Evolutionary conservation across 2,329 filamentous ascomycete species (phyloP), one percentile per base, ranked within the genome.

Genomic region (Colletotrichum paranaense): DNA sequence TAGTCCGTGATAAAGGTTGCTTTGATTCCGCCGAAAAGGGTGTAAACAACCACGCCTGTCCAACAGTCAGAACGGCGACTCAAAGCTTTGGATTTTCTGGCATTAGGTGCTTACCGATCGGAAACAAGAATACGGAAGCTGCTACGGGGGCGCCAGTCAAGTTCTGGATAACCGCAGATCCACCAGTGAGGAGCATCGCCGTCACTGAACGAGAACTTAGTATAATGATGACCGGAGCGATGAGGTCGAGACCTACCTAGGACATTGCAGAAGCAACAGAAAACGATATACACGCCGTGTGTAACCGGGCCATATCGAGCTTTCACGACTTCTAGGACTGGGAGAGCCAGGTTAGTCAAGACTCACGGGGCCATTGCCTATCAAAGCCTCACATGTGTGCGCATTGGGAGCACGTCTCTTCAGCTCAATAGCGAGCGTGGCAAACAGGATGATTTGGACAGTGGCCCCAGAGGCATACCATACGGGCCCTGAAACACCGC

Each of bases 331-430:
- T 97, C 95, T 11, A 97, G 89, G 81, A 95, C 72, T 74, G 14
- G 4, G n/a, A 4, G 3, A 0, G 0, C 1, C 2, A 5, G 6
- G 52, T 74, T 14, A 74, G 72, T 12, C 14, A 9, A 19, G 3
- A 22, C 24, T 1, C 5, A 1, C 3, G 5, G 5, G 3, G 1
- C 0, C 5, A 4, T 3, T 6, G 4, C n/a, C 16, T 2, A 1
- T 9, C 19, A 2, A 24, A 2, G 3, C 16, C 30, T 42, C 35
- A 74, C 72, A 95, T 0, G 90, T 92, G 77, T 98, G 95, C 0
- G 95, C 95, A 79, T 97, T 97, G 0, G 95, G 95, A 0, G 95
- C 94, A 68, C 94, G 91, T 76, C 94, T 88, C 86, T 98, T 98
- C 65, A 98, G 84, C 81, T 97, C 94, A 77, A 98, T 98, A 35